phyloP scores from a whole-genome alignment of 116 monocot species.

The Phalaenopsis hybrid region DNA sequence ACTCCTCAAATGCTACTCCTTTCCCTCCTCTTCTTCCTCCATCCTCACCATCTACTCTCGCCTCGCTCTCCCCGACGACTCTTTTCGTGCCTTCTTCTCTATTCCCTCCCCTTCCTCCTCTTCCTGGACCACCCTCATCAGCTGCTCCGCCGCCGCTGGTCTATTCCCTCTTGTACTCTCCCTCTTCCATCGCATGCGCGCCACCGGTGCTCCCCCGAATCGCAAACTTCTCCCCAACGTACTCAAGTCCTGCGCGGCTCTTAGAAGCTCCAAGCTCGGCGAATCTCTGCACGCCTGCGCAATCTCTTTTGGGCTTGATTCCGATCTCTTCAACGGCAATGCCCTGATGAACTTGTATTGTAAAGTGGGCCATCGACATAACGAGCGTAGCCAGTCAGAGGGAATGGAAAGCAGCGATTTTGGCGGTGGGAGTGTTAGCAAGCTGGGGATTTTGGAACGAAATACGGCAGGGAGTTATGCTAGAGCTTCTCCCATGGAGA shows the following conservation, averaged over 20 bases:
- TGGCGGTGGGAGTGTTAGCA: not conserved
- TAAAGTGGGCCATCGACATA: constrained; percentile 19
- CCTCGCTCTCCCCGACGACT: constrained; percentile 29
- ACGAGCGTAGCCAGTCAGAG: not conserved
- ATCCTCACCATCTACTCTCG: constrained; percentile 33
- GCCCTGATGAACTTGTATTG: constrained; percentile 72
- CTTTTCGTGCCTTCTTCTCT: constrained; percentile 30
- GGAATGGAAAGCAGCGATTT: constrained; percentile 1
- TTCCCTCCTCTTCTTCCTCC: constrained; percentile 13
- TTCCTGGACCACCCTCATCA: constrained; percentile 43
- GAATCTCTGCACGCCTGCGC: constrained; percentile 41
- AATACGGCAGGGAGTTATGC: not conserved
- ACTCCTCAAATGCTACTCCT: constrained; percentile 28
- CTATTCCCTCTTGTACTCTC: constrained; percentile 27
- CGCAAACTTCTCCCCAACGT: constrained; percentile 46
- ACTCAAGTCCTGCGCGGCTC: constrained; percentile 56
- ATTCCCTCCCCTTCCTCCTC: constrained; percentile 28
- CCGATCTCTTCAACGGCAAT: constrained; percentile 51
- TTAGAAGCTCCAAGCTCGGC: constrained; percentile 25
- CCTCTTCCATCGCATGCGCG: constrained; percentile 43
- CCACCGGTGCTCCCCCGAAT: constrained; percentile 14
- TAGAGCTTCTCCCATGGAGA: not conserved
- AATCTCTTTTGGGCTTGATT: constrained; percentile 31
- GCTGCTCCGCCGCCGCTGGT: constrained; percentile 35
- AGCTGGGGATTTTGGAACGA: no score